phyloP scores from a whole-genome alignment of 2,329 filamentous ascomycete species.

The Phyllosticta capitalensis region DNA sequence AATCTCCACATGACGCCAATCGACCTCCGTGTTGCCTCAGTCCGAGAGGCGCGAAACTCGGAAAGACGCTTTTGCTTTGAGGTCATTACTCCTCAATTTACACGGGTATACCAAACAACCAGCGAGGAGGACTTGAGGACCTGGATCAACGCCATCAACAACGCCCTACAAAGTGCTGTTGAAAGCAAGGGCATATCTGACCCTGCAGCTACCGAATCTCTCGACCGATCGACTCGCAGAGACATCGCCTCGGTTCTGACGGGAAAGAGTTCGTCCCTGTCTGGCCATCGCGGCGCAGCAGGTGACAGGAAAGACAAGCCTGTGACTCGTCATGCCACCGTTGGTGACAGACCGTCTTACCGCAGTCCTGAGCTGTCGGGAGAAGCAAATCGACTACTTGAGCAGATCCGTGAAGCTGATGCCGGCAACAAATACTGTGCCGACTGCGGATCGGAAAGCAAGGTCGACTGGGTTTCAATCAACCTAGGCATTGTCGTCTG shows the following conservation, averaged over 20 bases:
- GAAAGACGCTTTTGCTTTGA: conserved; percentile 97
- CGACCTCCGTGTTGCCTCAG: conserved; percentile 91
- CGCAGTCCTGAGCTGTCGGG: conserved; percentile 64
- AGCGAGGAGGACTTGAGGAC: conserved; percentile 97
- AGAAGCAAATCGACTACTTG: conserved; percentile 74
- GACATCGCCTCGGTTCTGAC: conserved; percentile 91
- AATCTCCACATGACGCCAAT: conserved; percentile 98
- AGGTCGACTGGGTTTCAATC: conserved; percentile 98
- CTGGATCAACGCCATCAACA: conserved; percentile 96
- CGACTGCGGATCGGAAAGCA: conserved; percentile 82
- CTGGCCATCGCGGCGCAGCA: conserved; percentile 41
- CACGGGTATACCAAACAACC: conserved; percentile 92
- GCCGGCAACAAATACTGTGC: conserved; percentile 91
- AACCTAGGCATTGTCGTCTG: conserved; percentile 94
- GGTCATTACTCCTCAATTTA: conserved; percentile 93
- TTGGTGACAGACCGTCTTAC: conserved; percentile 73
- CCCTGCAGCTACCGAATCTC: conserved; percentile 41
- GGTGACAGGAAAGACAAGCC: conserved; percentile 38
- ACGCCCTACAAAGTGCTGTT: conserved; percentile 89
- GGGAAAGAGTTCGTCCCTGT: conserved; percentile 74
- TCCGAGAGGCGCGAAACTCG: conserved; percentile 87
- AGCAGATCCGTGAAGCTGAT: conserved; percentile 79
- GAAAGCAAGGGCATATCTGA: conserved; percentile 53
- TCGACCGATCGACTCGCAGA: conserved; percentile 53
- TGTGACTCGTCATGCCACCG: conserved; percentile 78